Evolutionary conservation across 345 rosid species (phyloP), one percentile per base, ranked within the genome.

Genomic region (Durio zibethinus): DNA sequence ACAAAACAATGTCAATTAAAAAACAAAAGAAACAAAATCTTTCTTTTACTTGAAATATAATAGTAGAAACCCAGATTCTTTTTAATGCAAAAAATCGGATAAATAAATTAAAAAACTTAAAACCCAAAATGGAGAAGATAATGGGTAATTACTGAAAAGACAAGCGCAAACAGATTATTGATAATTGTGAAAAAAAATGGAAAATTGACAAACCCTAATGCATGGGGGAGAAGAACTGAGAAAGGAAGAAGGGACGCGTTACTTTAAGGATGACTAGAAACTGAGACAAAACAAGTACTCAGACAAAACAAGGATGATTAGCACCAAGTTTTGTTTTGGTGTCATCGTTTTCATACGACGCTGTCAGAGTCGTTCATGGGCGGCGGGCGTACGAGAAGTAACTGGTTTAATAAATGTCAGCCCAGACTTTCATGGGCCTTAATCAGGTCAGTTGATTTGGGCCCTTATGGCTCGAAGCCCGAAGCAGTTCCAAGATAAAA

Each of bases 151-250:
- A 74, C 77, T 29, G 0, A 18, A 36, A 73, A n/a, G 16, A 18
- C 45, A 45, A 38, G 47, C 25, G 27, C 25, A 25, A 14, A 56
- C 5, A 2, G 21, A 36, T 36, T 16, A 16, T 16, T 20, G 45
- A 50, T 23, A 68, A 8, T 54, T 31, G 60, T 38, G 56, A 29
- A 25, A 36, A 36, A 36, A 33, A 21, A 15, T 7, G 21, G 8
- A 45, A 27, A 47, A 48, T 2, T 18, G 20, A 43, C 7, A 50
- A 75, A 75, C 69, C 77, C 76, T 73, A 73, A 73, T 14, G 76
- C 73, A 47, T 45, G 38, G 53, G 18, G 14, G 0, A 59, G 35
- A 43, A 43, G 33, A 42, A 11, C 53, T 5, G 53, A 23, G 52
- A 67, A 42, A 5, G 2, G 2, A 67, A 1, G 2, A 67, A 23